Base-by-base conservation (phyloP, 495 filamentous ascomycete genomes). In the Extremus antarcticus region DNA sequence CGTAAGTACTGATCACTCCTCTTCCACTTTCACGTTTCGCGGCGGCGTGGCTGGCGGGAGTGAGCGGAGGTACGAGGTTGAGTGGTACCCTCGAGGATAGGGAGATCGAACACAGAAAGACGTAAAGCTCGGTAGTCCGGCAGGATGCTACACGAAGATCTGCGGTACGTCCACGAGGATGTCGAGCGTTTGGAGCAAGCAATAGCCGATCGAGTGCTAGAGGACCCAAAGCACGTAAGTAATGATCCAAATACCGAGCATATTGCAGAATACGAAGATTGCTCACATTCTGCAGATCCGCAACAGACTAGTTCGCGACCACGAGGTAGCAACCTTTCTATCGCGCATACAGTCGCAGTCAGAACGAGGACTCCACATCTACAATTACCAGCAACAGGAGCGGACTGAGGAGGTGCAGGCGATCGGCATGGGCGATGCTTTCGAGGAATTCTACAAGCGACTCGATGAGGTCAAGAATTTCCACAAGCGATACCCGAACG, bases 161-260 rank as follows among this genome's bases (percentile, higher is more conserved):
- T 96, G 70, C 76, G 92, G 62, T 89, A 86, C 64, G 76, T 95
- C 56, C 90, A 94, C 57, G 92, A 98, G 79, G 91, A 97, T 68
- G 74, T 96, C 19, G 92, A 98, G 76, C 78, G 94, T 57, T 75
- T 97, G 47, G 92, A 97, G 73, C 87, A 92, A 69, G 92, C 87
- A 29, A 85, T 96, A 62, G 85, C 86, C 21, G 92, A 97, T 66
- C 85, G 91, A 56, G 79, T 89, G 49, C 75, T 83, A 43, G 87
- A 95, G 55, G 88, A 96, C 53, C 90, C 90, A 22, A 86, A 84
- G 73, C 84, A 90, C 65, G 90, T 94, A 74, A 65, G 81, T 78
- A 49, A 22, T 43, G 35, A 35, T 41, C 25, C n/a, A 40, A 23
- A 13, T 19, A 16, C 13, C 46, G 13, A 45, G 7, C 11, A 41